Conservation (phyloP, 116 monocot genomes). For the Phalaenopsis hybrid region DNA sequence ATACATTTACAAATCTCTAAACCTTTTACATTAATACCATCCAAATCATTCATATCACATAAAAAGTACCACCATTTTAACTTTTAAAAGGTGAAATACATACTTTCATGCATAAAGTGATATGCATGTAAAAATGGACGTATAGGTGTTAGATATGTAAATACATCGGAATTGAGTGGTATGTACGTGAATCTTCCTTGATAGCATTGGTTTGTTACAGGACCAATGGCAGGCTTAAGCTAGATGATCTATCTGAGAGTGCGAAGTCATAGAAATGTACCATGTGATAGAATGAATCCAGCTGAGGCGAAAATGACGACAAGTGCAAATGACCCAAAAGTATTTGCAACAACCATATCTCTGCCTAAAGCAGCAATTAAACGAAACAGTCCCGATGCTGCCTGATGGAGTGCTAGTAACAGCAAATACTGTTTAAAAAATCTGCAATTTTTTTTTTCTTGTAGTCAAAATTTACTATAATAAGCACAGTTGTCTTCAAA, state of each 20-base stretch:
- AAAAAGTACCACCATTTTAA: no score
- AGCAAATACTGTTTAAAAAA: conserved; percentile 52
- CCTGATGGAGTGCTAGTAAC: conserved; percentile 29
- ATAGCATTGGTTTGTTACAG: background rate
- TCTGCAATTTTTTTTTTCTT: conserved; percentile 16
- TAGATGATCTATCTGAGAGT: background rate
- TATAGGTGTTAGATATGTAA: no score
- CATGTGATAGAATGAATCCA: conserved; percentile 37
- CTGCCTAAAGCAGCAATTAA: conserved; percentile 36
- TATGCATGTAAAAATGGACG: no score
- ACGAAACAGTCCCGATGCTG: conserved; percentile 34
- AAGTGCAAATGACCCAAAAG: conserved; percentile 31
- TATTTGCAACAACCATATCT: conserved; percentile 43
- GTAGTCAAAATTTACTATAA: no score
- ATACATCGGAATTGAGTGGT: no score
- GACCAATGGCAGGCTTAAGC: background rate
- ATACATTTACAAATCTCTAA: no score
- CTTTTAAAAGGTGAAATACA: no score
- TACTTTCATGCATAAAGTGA: no score
- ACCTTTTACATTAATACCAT: no score
- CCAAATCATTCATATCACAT: no score
- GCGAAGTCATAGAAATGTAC: background rate
- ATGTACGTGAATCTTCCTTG: background rate
- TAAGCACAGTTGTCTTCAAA: no score
- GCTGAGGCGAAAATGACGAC: conserved; percentile 35